These are phyloP conservation scores for Penicillium sp. DNA, from an alignment of 2,329 filamentous ascomycete genomes.

Conservation along the genomic window DNA sequence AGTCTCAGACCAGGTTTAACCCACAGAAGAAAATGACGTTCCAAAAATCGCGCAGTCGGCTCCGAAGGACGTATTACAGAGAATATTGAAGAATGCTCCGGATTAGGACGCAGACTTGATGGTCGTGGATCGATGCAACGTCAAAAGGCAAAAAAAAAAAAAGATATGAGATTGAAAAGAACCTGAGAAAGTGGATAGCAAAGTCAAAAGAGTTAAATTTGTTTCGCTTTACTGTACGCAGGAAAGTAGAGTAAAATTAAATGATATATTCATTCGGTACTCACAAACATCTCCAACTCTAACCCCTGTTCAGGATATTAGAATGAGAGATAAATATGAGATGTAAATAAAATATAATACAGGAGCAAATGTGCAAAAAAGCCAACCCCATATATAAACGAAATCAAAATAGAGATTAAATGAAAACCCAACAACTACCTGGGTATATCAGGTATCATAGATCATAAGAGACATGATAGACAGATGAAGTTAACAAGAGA, in stretches of 20 bases:
- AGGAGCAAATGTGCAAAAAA: constrained; percentile 2
- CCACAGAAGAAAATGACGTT: background rate
- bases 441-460: constrained; percentile 11
- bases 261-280: background rate
- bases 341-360: constrained; percentile 1
- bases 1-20: background rate
- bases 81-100: background rate
- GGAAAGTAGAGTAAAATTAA: constrained; percentile 13
- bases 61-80: background rate
- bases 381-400: background rate
- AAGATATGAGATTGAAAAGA: background rate
- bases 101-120: background rate
- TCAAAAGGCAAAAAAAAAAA: background rate
- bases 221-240: constrained; percentile 1
- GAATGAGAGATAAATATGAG: background rate
- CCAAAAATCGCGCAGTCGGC: background rate
- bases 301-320: background rate
- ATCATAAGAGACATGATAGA: constrained; percentile 16
- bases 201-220: background rate
- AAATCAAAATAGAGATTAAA: background rate
- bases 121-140: background rate
- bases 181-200: background rate
- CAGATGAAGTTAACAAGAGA: constrained; percentile 24
- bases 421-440: constrained; percentile 1
- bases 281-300: background rate